Conservation (phyloP, 805 yeast species). For the Clavispora phyllophila region DNA sequence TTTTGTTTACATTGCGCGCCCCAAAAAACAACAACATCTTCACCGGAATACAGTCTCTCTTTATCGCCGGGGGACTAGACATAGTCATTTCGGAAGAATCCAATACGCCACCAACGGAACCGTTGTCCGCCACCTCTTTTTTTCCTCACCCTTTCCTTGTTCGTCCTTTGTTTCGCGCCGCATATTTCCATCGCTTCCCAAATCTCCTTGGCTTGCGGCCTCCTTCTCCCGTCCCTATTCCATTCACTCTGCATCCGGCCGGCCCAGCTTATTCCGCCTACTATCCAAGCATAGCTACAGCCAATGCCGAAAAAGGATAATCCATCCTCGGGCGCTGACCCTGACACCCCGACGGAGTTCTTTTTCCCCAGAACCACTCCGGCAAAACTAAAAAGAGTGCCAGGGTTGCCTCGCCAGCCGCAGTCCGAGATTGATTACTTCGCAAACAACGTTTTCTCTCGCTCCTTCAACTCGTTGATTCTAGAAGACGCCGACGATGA, state of each 20-base stretch:
- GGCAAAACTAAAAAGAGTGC: neutral
- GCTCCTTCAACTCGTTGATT: slow-evolving; percentile 40
- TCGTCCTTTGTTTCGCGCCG: neutral
- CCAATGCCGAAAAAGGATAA: neutral
- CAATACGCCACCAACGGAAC: neutral
- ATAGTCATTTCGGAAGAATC: neutral
- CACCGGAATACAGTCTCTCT: neutral
- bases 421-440: slow-evolving; percentile 26
- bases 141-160: neutral
- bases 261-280: neutral
- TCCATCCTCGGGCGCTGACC: neutral
- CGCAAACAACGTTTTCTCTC: slow-evolving; percentile 35
- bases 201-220: neutral
- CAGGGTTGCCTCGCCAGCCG: neutral
- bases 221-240: neutral
- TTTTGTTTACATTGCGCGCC: slow-evolving; percentile 11
- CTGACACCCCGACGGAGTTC: neutral
- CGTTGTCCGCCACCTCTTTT: neutral
- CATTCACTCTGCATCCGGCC: neutral
- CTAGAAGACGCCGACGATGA: slow-evolving; percentile 32
- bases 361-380: neutral
- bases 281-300: neutral
- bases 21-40: neutral
- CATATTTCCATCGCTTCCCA: neutral
- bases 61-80: slow-evolving; percentile 1